These are phyloP conservation scores for Cubamyces sp. DNA, from an alignment of 768 basidiomycete species.

Conservation along the genomic window DNA sequence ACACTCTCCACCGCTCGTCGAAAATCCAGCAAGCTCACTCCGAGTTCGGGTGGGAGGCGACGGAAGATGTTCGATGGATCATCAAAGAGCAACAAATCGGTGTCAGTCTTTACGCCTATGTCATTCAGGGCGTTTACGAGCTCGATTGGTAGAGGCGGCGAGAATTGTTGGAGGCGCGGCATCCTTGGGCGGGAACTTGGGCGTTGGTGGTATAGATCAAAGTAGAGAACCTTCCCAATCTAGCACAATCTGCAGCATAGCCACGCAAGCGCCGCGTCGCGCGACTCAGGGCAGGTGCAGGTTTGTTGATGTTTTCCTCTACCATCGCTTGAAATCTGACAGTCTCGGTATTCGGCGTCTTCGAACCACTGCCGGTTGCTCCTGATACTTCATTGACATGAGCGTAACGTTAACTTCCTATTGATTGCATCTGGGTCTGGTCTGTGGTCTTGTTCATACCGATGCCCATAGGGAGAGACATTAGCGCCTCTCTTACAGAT, in stretches of 20 bases:
- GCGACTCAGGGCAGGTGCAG: neutral
- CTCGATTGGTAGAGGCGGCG: constrained; percentile 41
- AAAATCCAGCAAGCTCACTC: constrained; percentile 52
- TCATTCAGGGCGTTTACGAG: constrained; percentile 51
- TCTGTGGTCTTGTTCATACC: too few species aligned
- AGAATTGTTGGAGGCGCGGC: constrained; percentile 29
- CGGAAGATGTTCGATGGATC: constrained; percentile 54
- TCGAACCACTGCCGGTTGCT: too few species aligned
- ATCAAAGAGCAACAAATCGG: constrained; percentile 58
- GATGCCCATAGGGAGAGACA: too few species aligned
- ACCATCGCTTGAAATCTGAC: neutral
- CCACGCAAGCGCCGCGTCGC: neutral
- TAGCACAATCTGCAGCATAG: neutral
- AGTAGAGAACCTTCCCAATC: neutral
- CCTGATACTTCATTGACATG: too few species aligned
- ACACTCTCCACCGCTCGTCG: constrained; percentile 44
- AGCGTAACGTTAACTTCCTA: too few species aligned
- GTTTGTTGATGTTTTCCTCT: too few species aligned
- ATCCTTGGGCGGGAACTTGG: neutral
- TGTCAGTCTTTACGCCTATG: constrained; percentile 57
- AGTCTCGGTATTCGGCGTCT: neutral
- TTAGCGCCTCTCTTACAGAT: too few species aligned
- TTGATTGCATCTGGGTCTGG: too few species aligned
- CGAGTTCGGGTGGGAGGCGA: constrained; percentile 51
- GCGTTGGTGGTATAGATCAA: neutral